These are phyloP conservation scores for Favolaschia claudopus DNA, from an alignment of 768 basidiomycete genomes.

Conservation along the genomic window DNA sequence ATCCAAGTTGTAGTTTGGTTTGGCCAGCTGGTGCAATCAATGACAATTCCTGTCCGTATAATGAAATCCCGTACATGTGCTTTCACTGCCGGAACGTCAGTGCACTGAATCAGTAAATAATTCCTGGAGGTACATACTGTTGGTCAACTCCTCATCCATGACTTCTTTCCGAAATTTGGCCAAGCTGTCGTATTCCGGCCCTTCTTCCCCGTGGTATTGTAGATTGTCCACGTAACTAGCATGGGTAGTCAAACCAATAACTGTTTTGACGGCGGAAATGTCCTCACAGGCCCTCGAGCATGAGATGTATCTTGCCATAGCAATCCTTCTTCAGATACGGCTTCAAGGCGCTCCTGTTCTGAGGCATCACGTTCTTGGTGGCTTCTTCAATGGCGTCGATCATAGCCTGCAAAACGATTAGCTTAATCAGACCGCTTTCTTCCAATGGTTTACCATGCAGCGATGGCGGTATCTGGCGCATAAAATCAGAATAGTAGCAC, in stretches of 20 bases:
- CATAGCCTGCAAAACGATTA: no score
- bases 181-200: conserved; percentile 11
- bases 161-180: conserved; percentile 2
- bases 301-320: conserved; percentile 18
- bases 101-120: background rate
- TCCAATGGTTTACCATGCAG: conserved; percentile 20
- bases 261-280: background rate
- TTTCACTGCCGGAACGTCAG: conserved; percentile 5
- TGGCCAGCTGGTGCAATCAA: no score
- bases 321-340: conserved; percentile 23
- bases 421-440: no score
- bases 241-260: background rate
- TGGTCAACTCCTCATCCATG: conserved; percentile 10
- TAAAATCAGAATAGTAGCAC: no score
- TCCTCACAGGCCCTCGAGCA: conserved; percentile 19
- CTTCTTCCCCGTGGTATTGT: conserved; percentile 21
- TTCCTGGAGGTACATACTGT: background rate
- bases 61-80: no score
- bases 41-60: no score
- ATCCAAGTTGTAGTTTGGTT: conserved; percentile 19
- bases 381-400: no score
- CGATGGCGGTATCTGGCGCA: conserved; percentile 16
- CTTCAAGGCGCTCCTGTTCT: conserved; percentile 5
- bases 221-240: conserved; percentile 17
- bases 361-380: no score